These are phyloP conservation scores for Paspalum notatum DNA, from an alignment of 176 grass and related monocot species.

Conservation along the genomic window DNA sequence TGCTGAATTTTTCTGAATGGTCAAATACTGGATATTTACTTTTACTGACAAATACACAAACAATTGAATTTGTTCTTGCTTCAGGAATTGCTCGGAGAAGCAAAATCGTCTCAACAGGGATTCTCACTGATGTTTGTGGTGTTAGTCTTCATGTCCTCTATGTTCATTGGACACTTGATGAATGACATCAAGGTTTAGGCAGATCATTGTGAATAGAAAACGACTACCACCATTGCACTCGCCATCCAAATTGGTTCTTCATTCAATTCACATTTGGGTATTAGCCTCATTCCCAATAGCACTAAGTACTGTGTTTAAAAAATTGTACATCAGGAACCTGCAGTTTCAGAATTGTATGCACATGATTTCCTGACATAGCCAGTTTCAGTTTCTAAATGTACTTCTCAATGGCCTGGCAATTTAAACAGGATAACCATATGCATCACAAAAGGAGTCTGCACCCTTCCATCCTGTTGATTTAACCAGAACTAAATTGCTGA, in stretches of 20 bases:
- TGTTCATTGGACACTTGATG: constrained; percentile 65
- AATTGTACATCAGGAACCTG: background rate
- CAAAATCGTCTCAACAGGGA: constrained; percentile 44
- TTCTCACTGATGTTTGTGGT: constrained; percentile 69
- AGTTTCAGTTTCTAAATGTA: background rate
- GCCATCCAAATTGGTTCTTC: background rate
- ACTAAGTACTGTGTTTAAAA: background rate
- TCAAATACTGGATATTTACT: background rate
- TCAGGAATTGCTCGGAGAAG: constrained; percentile 50
- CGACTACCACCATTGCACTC: background rate
- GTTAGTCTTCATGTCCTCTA: constrained; percentile 63
- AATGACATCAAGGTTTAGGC: constrained; percentile 53
- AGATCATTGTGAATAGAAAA: background rate
- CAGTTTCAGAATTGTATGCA: background rate
- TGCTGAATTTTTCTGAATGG: background rate
- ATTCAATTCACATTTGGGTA: background rate
- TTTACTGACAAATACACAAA: background rate
- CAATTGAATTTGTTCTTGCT: constrained; percentile 12
- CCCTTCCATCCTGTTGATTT: background rate
- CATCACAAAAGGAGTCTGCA: background rate
- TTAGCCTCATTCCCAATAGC: background rate
- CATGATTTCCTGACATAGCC: background rate
- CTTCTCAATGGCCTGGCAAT: background rate
- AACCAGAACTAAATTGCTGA: background rate
- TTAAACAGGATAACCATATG: background rate